Evolutionary conservation across 2,329 filamentous ascomycete species (phyloP).

Genomic region (Fusarium globosum): DNA sequence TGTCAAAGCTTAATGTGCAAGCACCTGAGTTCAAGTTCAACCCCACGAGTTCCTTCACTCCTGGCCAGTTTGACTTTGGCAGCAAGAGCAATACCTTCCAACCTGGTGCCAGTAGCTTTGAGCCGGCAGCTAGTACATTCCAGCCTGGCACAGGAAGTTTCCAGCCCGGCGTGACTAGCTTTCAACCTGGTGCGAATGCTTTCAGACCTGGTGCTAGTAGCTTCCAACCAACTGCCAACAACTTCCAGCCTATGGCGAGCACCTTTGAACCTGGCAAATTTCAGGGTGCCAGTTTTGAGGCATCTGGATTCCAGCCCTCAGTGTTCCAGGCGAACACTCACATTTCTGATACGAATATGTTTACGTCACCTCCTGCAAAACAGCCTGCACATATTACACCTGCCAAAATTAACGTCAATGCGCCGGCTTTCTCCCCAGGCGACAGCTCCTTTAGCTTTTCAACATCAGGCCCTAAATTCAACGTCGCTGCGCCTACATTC

Average conservation of each 20-base stretch:
- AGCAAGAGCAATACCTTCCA: constrained; percentile 57
- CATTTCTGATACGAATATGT: constrained; percentile 23
- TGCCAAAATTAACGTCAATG: constrained; percentile 73
- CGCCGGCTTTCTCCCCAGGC: constrained; percentile 77
- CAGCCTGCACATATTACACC: constrained; percentile 38
- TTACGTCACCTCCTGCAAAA: constrained; percentile 34
- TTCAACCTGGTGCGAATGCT: not conserved
- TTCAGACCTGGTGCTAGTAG: constrained; percentile 16
- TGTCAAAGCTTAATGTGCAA: constrained; percentile 86
- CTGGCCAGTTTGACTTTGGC: constrained; percentile 39
- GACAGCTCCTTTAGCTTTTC: constrained; percentile 76
- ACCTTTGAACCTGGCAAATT: constrained; percentile 26
- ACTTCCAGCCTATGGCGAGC: constrained; percentile 9
- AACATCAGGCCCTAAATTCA: constrained; percentile 73
- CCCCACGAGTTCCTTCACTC: constrained; percentile 53
- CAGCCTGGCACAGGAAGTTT: constrained; percentile 15
- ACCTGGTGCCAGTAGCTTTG: constrained; percentile 50
- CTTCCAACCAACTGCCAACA: constrained; percentile 58
- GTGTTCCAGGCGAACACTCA: constrained; percentile 55
- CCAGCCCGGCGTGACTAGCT: constrained; percentile 14
- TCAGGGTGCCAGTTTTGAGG: constrained; percentile 20
- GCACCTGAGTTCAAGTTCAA: constrained; percentile 90
- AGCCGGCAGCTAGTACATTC: constrained; percentile 38
- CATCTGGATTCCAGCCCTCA: constrained; percentile 55
- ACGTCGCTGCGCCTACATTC: constrained; percentile 81